These are phyloP conservation scores for Neospermospora avenae DNA, from an alignment of 2,329 filamentous ascomycete species.

Conservation along the genomic window DNA sequence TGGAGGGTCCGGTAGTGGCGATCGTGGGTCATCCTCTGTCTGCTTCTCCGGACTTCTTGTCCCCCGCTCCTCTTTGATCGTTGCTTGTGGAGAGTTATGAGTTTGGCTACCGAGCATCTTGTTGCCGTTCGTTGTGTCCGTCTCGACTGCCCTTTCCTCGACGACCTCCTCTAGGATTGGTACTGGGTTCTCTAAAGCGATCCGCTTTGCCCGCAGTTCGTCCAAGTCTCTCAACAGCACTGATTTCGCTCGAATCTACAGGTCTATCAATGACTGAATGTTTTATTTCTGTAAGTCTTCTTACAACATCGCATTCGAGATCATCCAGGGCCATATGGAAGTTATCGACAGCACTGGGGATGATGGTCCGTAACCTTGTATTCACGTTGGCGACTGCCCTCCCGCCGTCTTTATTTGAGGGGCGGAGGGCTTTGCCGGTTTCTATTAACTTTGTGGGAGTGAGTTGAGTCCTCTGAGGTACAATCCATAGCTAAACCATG, in stretches of 20 bases:
- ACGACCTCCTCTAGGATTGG: conserved; percentile 16
- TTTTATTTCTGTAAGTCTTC: conserved; percentile 17
- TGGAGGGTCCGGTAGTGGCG: conserved; percentile 14
- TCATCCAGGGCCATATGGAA: conserved; percentile 53
- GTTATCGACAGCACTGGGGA: conserved; percentile 31
- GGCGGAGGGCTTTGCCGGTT: conserved; percentile 54
- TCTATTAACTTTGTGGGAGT: conserved; percentile 48
- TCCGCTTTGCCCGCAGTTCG: conserved; percentile 29
- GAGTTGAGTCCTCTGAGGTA: neutral
- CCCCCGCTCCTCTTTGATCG: conserved; percentile 23
- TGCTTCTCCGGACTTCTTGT: conserved; percentile 17
- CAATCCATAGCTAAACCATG: too few relatives aligned
- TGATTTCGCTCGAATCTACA: conserved; percentile 51
- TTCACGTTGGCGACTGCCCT: conserved; percentile 36
- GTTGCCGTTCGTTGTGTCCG: neutral
- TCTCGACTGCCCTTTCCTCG: conserved; percentile 27
- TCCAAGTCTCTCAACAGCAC: conserved; percentile 54
- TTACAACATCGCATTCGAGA: conserved; percentile 55
- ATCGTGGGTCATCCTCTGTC: neutral
- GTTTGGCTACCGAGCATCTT: neutral
- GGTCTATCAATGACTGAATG: conserved; percentile 8
- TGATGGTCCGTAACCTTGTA: conserved; percentile 23
- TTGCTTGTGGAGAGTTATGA: conserved; percentile 8
- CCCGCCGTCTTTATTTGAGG: conserved; percentile 45
- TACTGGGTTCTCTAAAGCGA: conserved; percentile 30